Conservation (phyloP, 2,329 filamentous ascomycete genomes). For the Dactylellina drechsleri region DNA sequence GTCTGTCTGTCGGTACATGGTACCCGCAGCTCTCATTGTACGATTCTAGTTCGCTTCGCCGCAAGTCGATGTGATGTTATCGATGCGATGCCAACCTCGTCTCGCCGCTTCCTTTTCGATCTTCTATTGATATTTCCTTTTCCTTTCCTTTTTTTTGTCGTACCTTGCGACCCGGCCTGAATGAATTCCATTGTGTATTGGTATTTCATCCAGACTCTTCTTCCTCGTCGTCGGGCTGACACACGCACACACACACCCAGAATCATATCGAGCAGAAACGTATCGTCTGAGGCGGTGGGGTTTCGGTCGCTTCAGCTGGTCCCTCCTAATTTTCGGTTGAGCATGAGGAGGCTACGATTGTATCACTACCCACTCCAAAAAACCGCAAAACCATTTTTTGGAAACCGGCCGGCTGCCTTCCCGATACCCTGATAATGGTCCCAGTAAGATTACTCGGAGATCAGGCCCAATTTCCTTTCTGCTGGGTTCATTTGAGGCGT, state of each 20-base stretch:
- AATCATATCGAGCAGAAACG: background rate
- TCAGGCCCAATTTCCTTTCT: constrained; percentile 55
- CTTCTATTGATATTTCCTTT: background rate
- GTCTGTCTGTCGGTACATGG: constrained; percentile 7
- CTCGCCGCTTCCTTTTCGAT: background rate
- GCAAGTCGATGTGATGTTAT: too few relatives aligned
- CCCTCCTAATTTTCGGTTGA: constrained; percentile 44
- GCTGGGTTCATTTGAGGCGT: constrained; percentile 39
- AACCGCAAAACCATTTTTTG: constrained; percentile 24
- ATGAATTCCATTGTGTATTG: background rate
- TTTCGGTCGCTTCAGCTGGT: constrained; percentile 38
- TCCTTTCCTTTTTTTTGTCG: background rate
- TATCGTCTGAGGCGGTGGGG: constrained; percentile 30
- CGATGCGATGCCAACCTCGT: background rate
- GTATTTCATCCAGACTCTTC: too few relatives aligned
- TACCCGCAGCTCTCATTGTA: constrained; percentile 8
- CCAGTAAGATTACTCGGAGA: constrained; percentile 51
- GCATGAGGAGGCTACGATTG: constrained; percentile 18
- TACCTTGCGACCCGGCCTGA: background rate
- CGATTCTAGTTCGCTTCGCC: background rate
- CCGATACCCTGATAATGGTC: constrained; percentile 54
- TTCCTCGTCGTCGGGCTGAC: background rate
- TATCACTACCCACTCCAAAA: constrained; percentile 48
- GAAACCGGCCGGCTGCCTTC: constrained; percentile 54
- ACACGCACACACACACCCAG: too few relatives aligned